phyloP scores from a whole-genome alignment of 2,329 filamentous ascomycete genomes.

The Fusarium buharicum region DNA sequence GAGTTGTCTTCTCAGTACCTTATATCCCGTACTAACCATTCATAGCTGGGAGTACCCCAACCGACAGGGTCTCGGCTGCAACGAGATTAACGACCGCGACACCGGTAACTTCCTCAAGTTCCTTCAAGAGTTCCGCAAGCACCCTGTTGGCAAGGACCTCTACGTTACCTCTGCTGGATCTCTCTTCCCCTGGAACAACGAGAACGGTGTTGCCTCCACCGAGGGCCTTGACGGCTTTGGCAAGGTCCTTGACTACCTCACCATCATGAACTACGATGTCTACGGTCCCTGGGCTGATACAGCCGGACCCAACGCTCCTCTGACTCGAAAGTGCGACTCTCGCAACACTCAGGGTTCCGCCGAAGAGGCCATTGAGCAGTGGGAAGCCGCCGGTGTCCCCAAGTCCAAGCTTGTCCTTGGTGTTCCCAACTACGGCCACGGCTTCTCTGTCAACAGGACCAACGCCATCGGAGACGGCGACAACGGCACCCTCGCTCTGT shows the following conservation, averaged over 20 bases:
- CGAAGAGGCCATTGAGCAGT: conserved; percentile 20
- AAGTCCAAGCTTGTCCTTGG: conserved; percentile 32
- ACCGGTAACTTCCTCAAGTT: conserved; percentile 37
- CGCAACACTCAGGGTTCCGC: conserved; percentile 35
- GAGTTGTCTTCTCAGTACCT: neutral
- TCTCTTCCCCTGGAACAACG: conserved; percentile 36
- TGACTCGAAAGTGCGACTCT: conserved; percentile 18
- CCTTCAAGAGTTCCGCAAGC: conserved; percentile 30
- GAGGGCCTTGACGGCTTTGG: conserved; percentile 29
- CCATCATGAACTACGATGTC: conserved; percentile 43
- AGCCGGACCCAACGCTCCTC: conserved; percentile 32
- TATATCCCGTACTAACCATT: neutral
- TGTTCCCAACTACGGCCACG: conserved; percentile 32
- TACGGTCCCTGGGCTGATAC: conserved; percentile 30
- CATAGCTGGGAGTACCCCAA: conserved; percentile 40
- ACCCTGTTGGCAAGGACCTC: conserved; percentile 25
- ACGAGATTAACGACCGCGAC: conserved; percentile 34
- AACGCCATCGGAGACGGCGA: conserved; percentile 5
- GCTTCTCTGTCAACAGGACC: conserved; percentile 34
- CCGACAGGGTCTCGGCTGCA: conserved; percentile 39
- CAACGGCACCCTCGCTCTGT: conserved; percentile 20
- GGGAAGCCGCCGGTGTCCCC: conserved; percentile 31
- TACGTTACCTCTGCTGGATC: conserved; percentile 36
- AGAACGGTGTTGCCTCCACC: conserved; percentile 15
- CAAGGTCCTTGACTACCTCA: conserved; percentile 35